Conservation (phyloP, 495 filamentous ascomycete species). For the Neurospora sp. region DNA sequence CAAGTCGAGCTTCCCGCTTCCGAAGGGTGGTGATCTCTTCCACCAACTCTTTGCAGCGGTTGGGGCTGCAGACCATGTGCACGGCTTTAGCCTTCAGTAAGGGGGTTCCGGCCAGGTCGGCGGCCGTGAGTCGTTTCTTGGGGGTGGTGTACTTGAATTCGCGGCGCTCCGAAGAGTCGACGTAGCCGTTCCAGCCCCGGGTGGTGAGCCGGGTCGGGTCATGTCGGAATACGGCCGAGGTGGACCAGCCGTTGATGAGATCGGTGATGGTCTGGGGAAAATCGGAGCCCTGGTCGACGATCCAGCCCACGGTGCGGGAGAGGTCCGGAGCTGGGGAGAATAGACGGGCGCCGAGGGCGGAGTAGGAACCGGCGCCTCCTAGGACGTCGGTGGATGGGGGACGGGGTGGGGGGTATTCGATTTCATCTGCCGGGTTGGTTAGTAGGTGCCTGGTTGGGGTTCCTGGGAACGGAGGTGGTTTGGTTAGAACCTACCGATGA, state of each 20-base stretch:
- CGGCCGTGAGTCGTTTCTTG: constrained; percentile 59
- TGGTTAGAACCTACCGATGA: constrained; percentile 55
- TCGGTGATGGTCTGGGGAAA: constrained; percentile 59
- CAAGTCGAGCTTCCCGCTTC: background rate
- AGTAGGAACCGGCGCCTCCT: constrained; percentile 80
- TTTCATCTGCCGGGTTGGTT: constrained; percentile 59
- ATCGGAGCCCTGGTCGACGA: constrained; percentile 81
- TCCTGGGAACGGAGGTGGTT: background rate
- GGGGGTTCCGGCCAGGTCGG: constrained; percentile 31
- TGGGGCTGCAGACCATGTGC: constrained; percentile 78
- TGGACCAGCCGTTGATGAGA: constrained; percentile 60
- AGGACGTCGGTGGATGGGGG: constrained; percentile 59
- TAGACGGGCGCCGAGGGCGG: constrained; percentile 78
- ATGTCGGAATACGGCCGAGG: constrained; percentile 56
- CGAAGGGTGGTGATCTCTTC: constrained; percentile 45
- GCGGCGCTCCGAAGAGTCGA: constrained; percentile 34
- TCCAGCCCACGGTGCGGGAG: constrained; percentile 64
- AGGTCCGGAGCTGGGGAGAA: constrained; percentile 53
- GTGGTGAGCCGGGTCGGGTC: constrained; percentile 66
- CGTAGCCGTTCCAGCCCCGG: constrained; percentile 85
- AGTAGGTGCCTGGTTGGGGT: constrained; percentile 2
- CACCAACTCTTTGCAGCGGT: constrained; percentile 66
- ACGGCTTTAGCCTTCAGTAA: constrained; percentile 65
- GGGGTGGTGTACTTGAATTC: constrained; percentile 83
- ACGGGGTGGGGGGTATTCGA: constrained; percentile 59